A percentile compares a stretch with the other conserved stretches of the same genome.
phyloP scores from a whole-genome alignment of 2,329 filamentous ascomycete genomes.

The Mycosphaerelloides madeirae region DNA sequence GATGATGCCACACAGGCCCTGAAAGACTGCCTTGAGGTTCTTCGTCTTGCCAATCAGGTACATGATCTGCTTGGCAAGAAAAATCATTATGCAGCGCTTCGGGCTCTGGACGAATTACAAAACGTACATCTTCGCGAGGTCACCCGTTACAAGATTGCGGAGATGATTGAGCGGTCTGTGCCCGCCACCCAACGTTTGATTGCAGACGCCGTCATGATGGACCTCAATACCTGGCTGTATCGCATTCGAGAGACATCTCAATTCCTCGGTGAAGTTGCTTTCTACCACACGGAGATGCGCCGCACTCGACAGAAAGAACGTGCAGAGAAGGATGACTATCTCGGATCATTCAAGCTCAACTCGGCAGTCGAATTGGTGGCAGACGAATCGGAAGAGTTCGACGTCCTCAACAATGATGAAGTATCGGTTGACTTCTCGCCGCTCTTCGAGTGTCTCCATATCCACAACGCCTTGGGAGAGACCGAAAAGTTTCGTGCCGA shows the following conservation, averaged over 20 bases:
- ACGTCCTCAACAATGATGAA: constrained; percentile 92
- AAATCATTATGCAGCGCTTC: constrained; percentile 90
- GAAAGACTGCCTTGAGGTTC: constrained; percentile 84
- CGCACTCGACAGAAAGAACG: constrained; percentile 78
- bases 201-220: constrained; percentile 92
- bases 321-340: constrained; percentile 67
- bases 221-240: constrained; percentile 95
- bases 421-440: constrained; percentile 92
- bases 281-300: constrained; percentile 90
- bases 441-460: constrained; percentile 90
- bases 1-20: constrained; percentile 85
- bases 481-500: constrained; percentile 85
- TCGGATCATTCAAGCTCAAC: constrained; percentile 84
- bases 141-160: constrained; percentile 89
- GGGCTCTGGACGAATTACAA: constrained; percentile 90
- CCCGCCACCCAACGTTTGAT: constrained; percentile 89
- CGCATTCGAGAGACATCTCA: constrained; percentile 93
- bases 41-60: constrained; percentile 88
- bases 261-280: constrained; percentile 90
- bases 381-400: constrained; percentile 92
- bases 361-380: constrained; percentile 93
- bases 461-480: constrained; percentile 89
- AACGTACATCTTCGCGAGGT: constrained; percentile 94
- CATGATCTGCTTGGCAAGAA: constrained; percentile 88
- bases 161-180: constrained; percentile 93